Evolutionary conservation across 768 basidiomycete species (phyloP).

Genomic region (Suillus discolor): DNA sequence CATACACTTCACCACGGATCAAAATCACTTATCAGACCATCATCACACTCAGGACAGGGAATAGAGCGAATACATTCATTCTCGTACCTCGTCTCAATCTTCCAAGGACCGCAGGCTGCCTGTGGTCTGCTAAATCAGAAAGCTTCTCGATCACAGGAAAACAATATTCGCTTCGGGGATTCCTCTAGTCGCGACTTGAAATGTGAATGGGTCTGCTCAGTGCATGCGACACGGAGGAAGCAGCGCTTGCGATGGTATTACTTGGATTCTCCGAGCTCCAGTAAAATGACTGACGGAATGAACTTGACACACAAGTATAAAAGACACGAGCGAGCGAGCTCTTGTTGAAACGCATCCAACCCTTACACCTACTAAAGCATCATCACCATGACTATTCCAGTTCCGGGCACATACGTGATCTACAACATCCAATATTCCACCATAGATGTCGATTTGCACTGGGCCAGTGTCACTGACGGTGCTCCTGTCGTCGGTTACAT

Average conservation of each 20-base stretch:
- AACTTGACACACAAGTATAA: background rate
- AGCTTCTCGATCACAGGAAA: background rate
- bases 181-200: background rate
- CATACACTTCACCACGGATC: background rate
- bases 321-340: background rate
- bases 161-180: background rate
- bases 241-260: background rate
- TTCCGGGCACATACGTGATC: background rate
- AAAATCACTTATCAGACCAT: background rate
- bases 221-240: background rate
- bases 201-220: background rate
- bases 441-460: background rate
- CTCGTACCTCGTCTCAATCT: background rate
- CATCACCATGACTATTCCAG: slow-evolving; percentile 1
- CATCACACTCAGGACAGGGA: background rate
- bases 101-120: background rate
- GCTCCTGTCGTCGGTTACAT: background rate
- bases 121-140: background rate
- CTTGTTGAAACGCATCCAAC: background rate
- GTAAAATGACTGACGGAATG: background rate
- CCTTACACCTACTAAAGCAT: background rate
- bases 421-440: slow-evolving; percentile 1
- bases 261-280: background rate
- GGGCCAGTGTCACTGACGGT: background rate
- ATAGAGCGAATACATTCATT: background rate